These are phyloP conservation scores for Telopea speciosissima DNA, from an alignment of 177 flowering plant genomes.

Conservation along the genomic window DNA sequence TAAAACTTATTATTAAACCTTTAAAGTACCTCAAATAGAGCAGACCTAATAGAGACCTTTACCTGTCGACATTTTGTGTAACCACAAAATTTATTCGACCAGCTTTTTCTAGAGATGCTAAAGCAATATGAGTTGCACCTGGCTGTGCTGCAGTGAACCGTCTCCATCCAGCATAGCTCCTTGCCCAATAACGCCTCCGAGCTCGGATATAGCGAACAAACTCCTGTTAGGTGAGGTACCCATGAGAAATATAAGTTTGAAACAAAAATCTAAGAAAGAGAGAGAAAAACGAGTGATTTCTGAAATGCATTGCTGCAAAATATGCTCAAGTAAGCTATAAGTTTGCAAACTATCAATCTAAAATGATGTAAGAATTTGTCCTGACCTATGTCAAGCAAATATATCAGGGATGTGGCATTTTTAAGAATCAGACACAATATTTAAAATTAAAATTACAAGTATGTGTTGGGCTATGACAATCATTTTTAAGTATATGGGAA, in stretches of 20 bases:
- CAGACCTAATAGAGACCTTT: not conserved
- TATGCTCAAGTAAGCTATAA: not conserved
- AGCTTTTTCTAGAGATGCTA: slow-evolving; percentile 78
- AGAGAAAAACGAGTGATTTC: not conserved
- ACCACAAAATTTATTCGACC: slow-evolving; percentile 69
- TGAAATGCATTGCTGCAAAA: no score
- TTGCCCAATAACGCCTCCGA: slow-evolving; percentile 95
- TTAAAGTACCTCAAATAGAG: slow-evolving; percentile 3
- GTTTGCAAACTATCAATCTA: not conserved
- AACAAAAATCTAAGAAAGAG: slow-evolving; percentile 5
- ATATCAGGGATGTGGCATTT: no score
- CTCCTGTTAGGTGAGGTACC: slow-evolving; percentile 38
- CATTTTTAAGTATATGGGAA: no score
- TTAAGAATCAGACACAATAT: no score
- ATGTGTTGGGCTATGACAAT: no score
- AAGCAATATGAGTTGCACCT: slow-evolving; percentile 66
- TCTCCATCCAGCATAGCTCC: slow-evolving; percentile 99
- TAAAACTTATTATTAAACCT: not conserved
- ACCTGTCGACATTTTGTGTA: slow-evolving; percentile 98
- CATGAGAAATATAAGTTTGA: slow-evolving; percentile 5
- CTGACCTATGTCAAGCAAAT: not conserved
- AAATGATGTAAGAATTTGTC: not conserved
- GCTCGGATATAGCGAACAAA: slow-evolving; percentile 70
- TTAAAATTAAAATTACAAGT: no score
- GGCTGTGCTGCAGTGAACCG: slow-evolving; percentile 74